Conservation (phyloP, 768 basidiomycete species). For the Agrocybe pediades region DNA sequence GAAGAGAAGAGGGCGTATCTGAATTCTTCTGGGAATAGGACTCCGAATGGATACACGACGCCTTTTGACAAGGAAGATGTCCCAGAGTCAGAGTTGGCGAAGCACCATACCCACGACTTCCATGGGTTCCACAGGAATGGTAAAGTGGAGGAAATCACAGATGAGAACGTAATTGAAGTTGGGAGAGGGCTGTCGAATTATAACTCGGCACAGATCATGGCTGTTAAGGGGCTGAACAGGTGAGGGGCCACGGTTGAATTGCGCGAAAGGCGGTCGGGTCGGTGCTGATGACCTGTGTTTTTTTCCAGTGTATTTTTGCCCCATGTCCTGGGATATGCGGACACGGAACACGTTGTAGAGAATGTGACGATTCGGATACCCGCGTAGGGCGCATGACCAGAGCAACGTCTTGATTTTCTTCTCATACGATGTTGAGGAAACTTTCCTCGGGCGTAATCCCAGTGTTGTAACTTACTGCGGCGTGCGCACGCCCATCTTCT, state of each 20-base stretch:
- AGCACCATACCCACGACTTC: conserved; percentile 11
- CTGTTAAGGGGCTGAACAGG: conserved; percentile 92
- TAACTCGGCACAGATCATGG: conserved; percentile 88
- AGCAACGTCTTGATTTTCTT: neutral
- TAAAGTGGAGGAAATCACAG: conserved; percentile 37
- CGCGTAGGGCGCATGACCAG: neutral
- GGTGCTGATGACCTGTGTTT: conserved; percentile 3
- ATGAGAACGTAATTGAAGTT: conserved; percentile 79
- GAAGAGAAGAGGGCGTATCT: conserved; percentile 35
- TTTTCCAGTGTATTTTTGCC: conserved; percentile 71
- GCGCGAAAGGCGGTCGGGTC: conserved; percentile 3
- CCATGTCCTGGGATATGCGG: conserved; percentile 86
- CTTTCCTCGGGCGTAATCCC: neutral
- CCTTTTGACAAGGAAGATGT: conserved; percentile 28
- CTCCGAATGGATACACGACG: conserved; percentile 53
- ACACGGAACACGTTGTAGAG: conserved; percentile 97
- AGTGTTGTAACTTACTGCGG: no score
- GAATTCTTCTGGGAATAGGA: conserved; percentile 31
- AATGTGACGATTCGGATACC: conserved; percentile 81
- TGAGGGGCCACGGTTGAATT: conserved; percentile 35
- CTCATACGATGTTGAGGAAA: neutral
- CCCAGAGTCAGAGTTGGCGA: conserved; percentile 3
- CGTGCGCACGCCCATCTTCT: no score
- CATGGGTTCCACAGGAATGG: neutral
- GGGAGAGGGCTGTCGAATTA: conserved; percentile 96